Evolutionary conservation across 768 basidiomycete species (phyloP).

Genomic region (Neoboletus subvelutipes): DNA sequence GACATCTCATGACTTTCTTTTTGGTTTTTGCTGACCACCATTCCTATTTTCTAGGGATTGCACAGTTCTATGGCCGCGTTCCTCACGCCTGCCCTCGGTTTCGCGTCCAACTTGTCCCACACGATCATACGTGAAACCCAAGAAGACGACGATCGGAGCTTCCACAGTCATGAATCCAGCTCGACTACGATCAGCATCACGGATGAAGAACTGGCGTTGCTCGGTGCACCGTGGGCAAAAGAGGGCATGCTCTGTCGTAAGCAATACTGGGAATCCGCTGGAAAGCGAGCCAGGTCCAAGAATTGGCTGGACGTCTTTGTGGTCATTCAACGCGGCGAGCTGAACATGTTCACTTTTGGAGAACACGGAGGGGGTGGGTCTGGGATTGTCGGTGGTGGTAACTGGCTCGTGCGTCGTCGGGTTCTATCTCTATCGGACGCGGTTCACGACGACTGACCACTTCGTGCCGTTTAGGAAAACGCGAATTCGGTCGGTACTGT

Average conservation of each 20-base stretch:
- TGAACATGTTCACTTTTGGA: constrained; percentile 96
- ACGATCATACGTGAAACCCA: constrained; percentile 95
- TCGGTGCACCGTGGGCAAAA: constrained; percentile 98
- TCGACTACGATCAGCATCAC: constrained; percentile 83
- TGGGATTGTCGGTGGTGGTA: constrained; percentile 87
- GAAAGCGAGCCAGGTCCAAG: constrained; percentile 85
- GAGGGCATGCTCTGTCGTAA: constrained; percentile 96
- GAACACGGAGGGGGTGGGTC: constrained; percentile 60
- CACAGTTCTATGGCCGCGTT: constrained; percentile 68
- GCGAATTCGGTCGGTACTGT: constrained; percentile 83
- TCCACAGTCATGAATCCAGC: constrained; percentile 58
- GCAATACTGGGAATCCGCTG: constrained; percentile 86
- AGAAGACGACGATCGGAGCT: constrained; percentile 78
- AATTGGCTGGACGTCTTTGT: constrained; percentile 94
- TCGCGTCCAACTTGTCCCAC: constrained; percentile 93
- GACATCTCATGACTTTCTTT: constrained; percentile 8
- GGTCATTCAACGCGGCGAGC: constrained; percentile 91
- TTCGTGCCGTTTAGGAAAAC: constrained; percentile 57
- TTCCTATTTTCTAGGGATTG: constrained; percentile 41
- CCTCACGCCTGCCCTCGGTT: constrained; percentile 86
- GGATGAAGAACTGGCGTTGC: constrained; percentile 92
- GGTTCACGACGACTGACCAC: constrained; percentile 10
- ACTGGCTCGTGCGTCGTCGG: constrained; percentile 83
- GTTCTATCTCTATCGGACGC: background rate
- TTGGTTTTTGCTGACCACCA: constrained; percentile 14